Evolutionary conservation across 176 grass and related monocot genomes (phyloP), one percentile per base, ranked within the genome.

Genomic region (Microstegium vimineum): DNA sequence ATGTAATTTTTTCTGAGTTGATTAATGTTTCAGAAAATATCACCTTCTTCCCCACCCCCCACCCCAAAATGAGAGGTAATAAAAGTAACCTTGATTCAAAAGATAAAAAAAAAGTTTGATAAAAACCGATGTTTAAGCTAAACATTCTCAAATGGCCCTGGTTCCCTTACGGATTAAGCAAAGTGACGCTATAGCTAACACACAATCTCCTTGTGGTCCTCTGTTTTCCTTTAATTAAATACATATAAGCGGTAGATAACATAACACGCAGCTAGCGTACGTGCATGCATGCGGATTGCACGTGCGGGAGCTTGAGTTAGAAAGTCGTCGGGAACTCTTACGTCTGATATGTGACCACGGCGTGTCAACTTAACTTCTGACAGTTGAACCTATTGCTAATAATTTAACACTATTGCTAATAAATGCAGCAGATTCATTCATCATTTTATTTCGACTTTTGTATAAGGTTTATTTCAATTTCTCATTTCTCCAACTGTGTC

Each of bases 91-190:
- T 52, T 22, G 62, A 51, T 79, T 51, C 10, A 52, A 66, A 26
- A 35, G 38, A 35, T 1, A 51, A n/a, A n/a, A n/a, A 8, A 25
- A 26, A 30, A 33, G 11, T 28, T 56, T 0, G 32, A 8, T 43
- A 45, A 47, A 36, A 27, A 8, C 31, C 20, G 7, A 8, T 47
- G 56, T 11, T 62, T 46, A 78, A 70, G 8, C 16, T 46, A 77
- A 62, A 49, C 28, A 20, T 23, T 47, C 38, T 37, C 51, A 62
- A 70, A 46, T 70, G 36, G 51, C n/a, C 22, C 22, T 60, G 9
- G 22, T 26, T 63, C 14, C 30, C 83, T 78, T 72, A 71, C 1
- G 54, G 43, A 71, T 35, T 62, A 78, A 78, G 74, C 38, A 62
- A 85, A 23, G 5, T 2, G 2, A 33, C 16, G 20, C 3, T 51